phyloP scores from a whole-genome alignment of 2,329 filamentous ascomycete species.

The Didymella exigua region DNA sequence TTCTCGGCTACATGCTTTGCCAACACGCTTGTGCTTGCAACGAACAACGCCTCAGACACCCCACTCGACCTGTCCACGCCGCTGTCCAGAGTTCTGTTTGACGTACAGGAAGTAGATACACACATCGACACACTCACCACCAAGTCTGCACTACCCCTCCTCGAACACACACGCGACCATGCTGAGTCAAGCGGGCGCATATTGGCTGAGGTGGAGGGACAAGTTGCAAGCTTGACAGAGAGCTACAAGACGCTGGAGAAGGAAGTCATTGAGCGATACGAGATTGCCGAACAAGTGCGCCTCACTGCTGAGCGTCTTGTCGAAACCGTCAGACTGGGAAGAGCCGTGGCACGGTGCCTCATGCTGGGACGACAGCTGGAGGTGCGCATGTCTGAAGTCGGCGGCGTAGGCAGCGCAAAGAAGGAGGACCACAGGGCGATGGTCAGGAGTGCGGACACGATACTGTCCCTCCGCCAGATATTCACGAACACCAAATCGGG shows the following conservation, averaged over 20 bases:
- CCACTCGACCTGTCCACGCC: slow-evolving; percentile 93
- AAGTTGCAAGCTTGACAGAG: slow-evolving; percentile 79
- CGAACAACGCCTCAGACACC: slow-evolving; percentile 89
- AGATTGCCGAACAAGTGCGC: slow-evolving; percentile 81
- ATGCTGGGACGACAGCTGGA: slow-evolving; percentile 86
- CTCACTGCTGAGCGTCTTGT: slow-evolving; percentile 78
- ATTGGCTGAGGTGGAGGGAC: slow-evolving; percentile 75
- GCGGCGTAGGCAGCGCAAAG: slow-evolving; percentile 53
- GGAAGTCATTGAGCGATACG: slow-evolving; percentile 85
- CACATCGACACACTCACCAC: slow-evolving; percentile 91
- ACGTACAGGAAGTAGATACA: slow-evolving; percentile 95
- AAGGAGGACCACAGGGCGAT: slow-evolving; percentile 79
- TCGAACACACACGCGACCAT: slow-evolving; percentile 77
- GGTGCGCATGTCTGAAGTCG: slow-evolving; percentile 77
- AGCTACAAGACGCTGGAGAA: slow-evolving; percentile 85
- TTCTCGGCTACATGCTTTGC: slow-evolving; percentile 86
- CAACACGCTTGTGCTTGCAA: slow-evolving; percentile 84
- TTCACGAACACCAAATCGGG: slow-evolving; percentile 70
- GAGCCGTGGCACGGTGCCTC: slow-evolving; percentile 78
- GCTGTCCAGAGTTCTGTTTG: slow-evolving; percentile 90
- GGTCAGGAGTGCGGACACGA: slow-evolving; percentile 79
- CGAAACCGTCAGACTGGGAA: slow-evolving; percentile 76
- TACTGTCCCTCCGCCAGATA: slow-evolving; percentile 76
- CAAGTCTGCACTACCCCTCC: slow-evolving; percentile 77
- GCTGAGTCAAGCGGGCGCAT: slow-evolving; percentile 74